Evolutionary conservation across 345 rosid genomes (phyloP).

Genomic region (Linum tenue): DNA sequence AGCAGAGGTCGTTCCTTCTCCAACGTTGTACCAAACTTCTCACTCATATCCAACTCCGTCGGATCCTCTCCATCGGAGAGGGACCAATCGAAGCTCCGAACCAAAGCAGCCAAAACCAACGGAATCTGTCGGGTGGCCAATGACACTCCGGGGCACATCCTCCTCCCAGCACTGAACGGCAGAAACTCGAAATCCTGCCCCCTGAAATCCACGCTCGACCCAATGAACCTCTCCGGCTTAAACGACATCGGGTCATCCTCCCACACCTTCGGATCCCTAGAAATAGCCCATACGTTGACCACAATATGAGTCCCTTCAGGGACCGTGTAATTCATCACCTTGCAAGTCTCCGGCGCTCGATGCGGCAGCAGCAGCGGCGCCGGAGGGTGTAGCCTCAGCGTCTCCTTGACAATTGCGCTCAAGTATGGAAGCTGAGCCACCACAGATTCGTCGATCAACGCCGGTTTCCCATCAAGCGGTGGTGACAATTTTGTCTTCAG

Average conservation of each 20-base stretch:
- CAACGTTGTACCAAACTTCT: background rate
- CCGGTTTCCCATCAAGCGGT: background rate
- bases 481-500: background rate
- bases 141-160: background rate
- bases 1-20: constrained; percentile 1
- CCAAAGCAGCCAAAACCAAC: background rate
- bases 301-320: background rate
- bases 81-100: background rate
- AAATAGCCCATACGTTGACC: constrained; percentile 3
- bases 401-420: background rate
- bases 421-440: background rate
- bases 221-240: constrained; percentile 3
- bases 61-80: background rate
- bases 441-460: background rate
- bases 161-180: background rate
- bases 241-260: background rate
- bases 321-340: constrained; percentile 5
- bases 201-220: background rate
- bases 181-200: background rate
- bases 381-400: constrained; percentile 4
- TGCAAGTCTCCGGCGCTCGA: background rate
- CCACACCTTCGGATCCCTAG: background rate
- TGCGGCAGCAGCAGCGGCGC: background rate
- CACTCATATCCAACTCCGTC: background rate
- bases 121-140: background rate